Conservation (phyloP, 306 rosid genomes). For the Erythrophleum fordii region DNA sequence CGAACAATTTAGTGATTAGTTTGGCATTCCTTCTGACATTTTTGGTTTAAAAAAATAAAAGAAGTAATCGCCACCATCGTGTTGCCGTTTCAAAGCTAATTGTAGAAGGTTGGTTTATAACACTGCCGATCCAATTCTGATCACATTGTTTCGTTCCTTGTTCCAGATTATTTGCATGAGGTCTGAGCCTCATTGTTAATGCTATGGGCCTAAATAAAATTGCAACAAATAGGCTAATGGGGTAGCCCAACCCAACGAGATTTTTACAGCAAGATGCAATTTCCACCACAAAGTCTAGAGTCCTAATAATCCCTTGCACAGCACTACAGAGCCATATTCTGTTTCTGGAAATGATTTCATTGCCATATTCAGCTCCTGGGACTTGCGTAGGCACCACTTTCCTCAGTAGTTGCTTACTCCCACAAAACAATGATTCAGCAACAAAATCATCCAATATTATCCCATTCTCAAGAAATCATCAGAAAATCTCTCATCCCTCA, state of each 20-base stretch:
- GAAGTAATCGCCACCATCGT: no score
- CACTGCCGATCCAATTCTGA: no score
- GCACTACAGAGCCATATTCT: not conserved
- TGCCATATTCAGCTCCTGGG: conserved; percentile 41
- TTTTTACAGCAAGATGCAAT: not conserved
- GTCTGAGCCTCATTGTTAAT: no score
- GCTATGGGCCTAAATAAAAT: no score
- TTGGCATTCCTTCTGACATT: no score
- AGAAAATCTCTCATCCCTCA: conserved; percentile 4
- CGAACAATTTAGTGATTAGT: no score
- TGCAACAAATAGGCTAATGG: not conserved
- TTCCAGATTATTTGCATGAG: no score
- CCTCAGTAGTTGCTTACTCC: conserved; percentile 5
- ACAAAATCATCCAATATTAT: conserved; percentile 32
- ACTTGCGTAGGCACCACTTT: conserved; percentile 34
- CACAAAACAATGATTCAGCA: conserved; percentile 21
- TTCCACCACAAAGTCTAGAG: not conserved
- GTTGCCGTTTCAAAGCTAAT: no score
- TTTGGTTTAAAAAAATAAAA: no score
- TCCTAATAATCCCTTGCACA: not conserved
- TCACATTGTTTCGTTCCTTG: no score
- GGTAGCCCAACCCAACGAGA: not conserved
- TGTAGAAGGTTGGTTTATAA: no score
- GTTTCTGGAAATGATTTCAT: conserved; percentile 49
- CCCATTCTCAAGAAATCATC: conserved; percentile 21